Percentiles rank a stretch among this genome's conserved stretches.
phyloP scores from a whole-genome alignment of 2,329 filamentous ascomycete species.

The Neospermospora avenae region DNA sequence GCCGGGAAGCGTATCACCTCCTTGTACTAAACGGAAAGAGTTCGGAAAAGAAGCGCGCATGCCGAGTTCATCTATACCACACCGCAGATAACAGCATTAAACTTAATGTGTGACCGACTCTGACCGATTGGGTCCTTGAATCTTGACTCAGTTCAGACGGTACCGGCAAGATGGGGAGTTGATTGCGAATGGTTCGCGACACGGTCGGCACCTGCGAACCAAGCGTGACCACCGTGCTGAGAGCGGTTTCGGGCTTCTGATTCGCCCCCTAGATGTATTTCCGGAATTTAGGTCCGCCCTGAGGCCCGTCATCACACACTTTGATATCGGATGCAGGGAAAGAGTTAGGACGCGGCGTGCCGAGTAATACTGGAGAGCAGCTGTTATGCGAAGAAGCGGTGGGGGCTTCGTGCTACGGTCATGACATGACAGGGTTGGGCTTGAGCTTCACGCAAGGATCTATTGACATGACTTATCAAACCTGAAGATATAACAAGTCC shows the following conservation, averaged over 20 bases:
- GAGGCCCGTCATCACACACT: not conserved
- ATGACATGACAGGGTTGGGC: constrained; percentile 1
- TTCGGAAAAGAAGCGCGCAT: not conserved
- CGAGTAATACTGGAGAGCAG: not conserved
- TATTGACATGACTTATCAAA: not conserved
- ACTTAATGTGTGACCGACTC: not conserved
- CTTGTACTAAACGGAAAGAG: not conserved
- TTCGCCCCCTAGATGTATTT: not conserved
- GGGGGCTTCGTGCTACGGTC: not conserved
- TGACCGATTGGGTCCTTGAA: not conserved
- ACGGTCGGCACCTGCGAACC: not conserved
- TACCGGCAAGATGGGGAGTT: not conserved
- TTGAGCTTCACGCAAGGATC: not conserved
- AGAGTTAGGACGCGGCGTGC: not conserved
- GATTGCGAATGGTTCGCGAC: not conserved
- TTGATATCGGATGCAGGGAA: not conserved
- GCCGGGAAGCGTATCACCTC: not conserved
- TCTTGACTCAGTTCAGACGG: not conserved
- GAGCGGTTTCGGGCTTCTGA: not conserved
- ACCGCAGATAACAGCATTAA: not conserved
- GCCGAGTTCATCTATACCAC: not conserved
- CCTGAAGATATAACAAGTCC: not conserved
- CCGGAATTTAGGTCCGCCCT: not conserved
- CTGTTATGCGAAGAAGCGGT: not conserved
- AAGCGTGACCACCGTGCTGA: not conserved